Base-by-base conservation (phyloP, 176 grass and related monocot species). In the Oryza meridionalis region DNA sequence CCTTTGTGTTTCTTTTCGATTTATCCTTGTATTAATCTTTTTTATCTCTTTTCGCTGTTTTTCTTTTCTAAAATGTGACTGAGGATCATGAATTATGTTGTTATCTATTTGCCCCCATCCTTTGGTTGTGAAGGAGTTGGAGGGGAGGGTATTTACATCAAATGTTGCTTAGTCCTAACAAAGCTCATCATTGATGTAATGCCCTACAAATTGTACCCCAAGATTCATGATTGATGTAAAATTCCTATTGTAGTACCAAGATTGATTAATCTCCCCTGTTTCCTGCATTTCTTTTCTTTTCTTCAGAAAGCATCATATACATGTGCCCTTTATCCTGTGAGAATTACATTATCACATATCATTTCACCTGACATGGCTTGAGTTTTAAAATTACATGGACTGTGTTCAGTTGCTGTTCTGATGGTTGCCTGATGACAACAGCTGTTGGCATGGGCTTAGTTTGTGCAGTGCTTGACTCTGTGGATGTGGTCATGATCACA, bases 31-130 rank as follows among this genome's bases (percentile, higher is more conserved):
- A 77, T 53, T 31, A 51, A 15, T 15, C 63, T 46, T 75, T 75
- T 75, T 62, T 11, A 32, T 11, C 7, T 38, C 24, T 44, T 43
- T 67, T 70, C 75, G 27, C 32, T 80, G 1, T 40, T 15, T 51
- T 51, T 33, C 75, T 87, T 71, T 84, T 76, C 75, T n/a, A 78
- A 71, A 70, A 50, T 42, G 49, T 75, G 40, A 69, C 29, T 74
- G 79, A 86, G 43, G 63, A 81, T 37, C 80, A 77, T 91, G 84
- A 84, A 87, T 90, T 90, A 70, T 84, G 75, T 46, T 84, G 75
- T 46, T 74, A 35, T 75, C 70, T 76, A 10, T 38, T 80, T 37
- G 38, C 65, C 65, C 84, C 65, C 63, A 80, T 87, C 80, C 76
- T 80, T 69, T 27, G 69, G 69, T 26, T 75, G 24, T 67, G 27